A percentile compares a stretch with the other conserved stretches of the same genome.
Evolutionary conservation across 2,329 filamentous ascomycete genomes (phyloP).

Genomic region (Uncinocarpus reesii): DNA sequence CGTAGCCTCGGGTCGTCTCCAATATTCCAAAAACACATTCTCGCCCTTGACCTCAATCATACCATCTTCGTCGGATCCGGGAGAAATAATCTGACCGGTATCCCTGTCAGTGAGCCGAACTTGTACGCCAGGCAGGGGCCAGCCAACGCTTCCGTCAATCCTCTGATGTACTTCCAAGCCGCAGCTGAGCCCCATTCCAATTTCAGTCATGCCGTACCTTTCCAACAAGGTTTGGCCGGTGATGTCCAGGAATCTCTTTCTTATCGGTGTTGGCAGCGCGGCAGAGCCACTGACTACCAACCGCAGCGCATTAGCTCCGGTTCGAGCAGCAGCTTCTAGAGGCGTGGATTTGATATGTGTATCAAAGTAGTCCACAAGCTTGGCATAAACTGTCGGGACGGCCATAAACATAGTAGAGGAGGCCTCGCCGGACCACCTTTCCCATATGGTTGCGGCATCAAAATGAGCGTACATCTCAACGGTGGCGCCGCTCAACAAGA

Average conservation of each 20-base stretch:
- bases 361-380: conserved; percentile 39
- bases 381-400: conserved; percentile 44
- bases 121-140: conserved; percentile 39
- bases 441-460: conserved; percentile 38
- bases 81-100: conserved; percentile 24
- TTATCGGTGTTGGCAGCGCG: conserved; percentile 35
- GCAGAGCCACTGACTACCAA: conserved; percentile 36
- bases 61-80: conserved; percentile 30
- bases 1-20: conserved; percentile 38
- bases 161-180: conserved; percentile 32
- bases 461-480: conserved; percentile 42
- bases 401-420: conserved; percentile 42
- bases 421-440: conserved; percentile 35
- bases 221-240: conserved; percentile 37
- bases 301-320: conserved; percentile 28
- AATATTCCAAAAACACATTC: conserved; percentile 37
- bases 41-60: conserved; percentile 37
- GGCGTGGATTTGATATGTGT: conserved; percentile 29
- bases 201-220: conserved; percentile 44
- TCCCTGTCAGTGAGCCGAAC: conserved; percentile 38
- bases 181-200: conserved; percentile 41
- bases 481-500: conserved; percentile 37
- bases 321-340: conserved; percentile 25
- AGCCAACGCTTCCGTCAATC: conserved; percentile 42
- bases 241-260: conserved; percentile 33